phyloP scores from a whole-genome alignment of 768 basidiomycete species.

The Russula compacta region DNA sequence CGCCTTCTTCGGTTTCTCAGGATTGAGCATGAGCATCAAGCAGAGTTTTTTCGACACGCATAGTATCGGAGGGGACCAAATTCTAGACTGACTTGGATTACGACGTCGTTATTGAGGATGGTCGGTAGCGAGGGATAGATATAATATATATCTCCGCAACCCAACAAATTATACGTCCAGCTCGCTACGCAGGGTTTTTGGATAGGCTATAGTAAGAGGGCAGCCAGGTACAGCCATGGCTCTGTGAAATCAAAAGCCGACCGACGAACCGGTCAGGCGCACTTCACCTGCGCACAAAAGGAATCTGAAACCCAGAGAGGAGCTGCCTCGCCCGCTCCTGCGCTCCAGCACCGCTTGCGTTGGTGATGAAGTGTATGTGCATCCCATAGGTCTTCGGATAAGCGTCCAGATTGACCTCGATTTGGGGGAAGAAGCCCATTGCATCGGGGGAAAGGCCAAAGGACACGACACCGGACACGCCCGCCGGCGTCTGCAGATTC shows the following conservation, averaged over 20 bases:
- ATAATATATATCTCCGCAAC: not conserved
- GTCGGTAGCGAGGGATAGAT: not conserved
- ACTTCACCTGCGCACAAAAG: conserved; percentile 47
- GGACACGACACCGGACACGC: conserved; percentile 79
- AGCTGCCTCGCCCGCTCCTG: conserved; percentile 83
- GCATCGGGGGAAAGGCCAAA: conserved; percentile 80
- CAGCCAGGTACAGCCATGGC: not conserved
- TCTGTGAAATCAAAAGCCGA: not conserved
- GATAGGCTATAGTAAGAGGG: not conserved
- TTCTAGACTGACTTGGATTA: not conserved
- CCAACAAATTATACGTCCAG: not conserved
- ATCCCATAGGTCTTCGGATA: conserved; percentile 85
- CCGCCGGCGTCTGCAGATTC: conserved; percentile 62
- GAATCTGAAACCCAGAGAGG: conserved; percentile 86
- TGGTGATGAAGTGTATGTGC: conserved; percentile 91
- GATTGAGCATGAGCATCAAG: not conserved
- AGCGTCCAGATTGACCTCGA: conserved; percentile 87
- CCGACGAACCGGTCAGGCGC: not conserved
- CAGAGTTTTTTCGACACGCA: not conserved
- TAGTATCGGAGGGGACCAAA: not conserved
- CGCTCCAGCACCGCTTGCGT: conserved; percentile 78
- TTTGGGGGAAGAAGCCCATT: conserved; percentile 89
- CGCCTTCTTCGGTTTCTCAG: not conserved
- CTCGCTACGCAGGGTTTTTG: not conserved
- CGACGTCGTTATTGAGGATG: not conserved